These are phyloP conservation scores for Schizothecium vesticola DNA, from an alignment of 495 filamentous ascomycete species.

Conservation along the genomic window DNA sequence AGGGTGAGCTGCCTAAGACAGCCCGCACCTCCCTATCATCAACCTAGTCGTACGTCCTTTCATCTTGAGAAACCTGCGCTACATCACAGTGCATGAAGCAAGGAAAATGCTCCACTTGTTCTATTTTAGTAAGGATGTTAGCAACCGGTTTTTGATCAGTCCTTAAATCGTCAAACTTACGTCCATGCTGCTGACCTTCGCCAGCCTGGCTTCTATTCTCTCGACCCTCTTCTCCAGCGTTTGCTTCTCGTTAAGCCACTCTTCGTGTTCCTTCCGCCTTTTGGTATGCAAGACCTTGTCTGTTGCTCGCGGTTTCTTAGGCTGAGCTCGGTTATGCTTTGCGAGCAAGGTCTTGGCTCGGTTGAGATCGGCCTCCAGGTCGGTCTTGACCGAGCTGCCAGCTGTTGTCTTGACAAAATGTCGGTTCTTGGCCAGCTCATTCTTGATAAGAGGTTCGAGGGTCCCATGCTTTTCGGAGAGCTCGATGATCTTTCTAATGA, in stretches of 20 bases:
- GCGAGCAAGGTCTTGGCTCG: background rate
- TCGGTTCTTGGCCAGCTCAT: constrained; percentile 3
- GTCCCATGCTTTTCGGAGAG: constrained; percentile 2
- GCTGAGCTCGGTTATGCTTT: background rate
- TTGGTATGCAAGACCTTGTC: background rate
- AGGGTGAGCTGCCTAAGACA: too few relatives aligned
- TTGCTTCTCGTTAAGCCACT: background rate
- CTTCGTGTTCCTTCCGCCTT: background rate
- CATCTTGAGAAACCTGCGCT: too few relatives aligned
- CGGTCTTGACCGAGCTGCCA: constrained; percentile 1
- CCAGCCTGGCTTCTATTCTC: constrained; percentile 1
- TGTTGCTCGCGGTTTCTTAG: background rate
- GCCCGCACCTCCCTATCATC: too few relatives aligned
- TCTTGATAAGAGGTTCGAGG: constrained; percentile 6
- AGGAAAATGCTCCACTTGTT: too few relatives aligned
- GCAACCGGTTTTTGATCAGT: too few relatives aligned
- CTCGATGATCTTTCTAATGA: constrained; percentile 3
- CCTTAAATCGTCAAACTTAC: background rate
- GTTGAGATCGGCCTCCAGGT: constrained; percentile 1
- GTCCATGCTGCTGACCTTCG: background rate
- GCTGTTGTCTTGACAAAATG: background rate
- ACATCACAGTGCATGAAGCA: too few relatives aligned
- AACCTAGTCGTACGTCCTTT: too few relatives aligned
- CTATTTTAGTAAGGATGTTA: too few relatives aligned
- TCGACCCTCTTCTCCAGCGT: constrained; percentile 3